Conservation (phyloP, 2,329 filamentous ascomycete genomes). For the Tetracladium maxilliforme region DNA sequence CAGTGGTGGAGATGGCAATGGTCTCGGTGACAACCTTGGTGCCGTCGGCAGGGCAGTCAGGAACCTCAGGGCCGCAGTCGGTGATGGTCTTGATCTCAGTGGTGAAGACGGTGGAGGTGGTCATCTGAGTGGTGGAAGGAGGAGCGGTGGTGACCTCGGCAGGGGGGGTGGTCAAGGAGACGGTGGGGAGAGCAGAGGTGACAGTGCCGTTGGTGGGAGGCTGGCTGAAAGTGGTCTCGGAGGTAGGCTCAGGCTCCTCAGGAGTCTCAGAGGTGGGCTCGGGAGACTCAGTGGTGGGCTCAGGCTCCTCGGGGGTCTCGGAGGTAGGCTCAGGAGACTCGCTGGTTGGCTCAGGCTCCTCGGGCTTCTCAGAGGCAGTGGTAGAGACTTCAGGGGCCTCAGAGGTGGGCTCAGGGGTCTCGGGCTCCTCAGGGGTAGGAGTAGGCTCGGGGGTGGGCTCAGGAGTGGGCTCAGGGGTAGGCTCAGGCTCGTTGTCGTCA, state of each 20-base stretch:
- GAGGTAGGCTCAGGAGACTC: conserved; percentile 1
- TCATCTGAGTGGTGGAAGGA: conserved; percentile 2
- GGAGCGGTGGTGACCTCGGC: conserved; percentile 2
- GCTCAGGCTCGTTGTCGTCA: conserved; percentile 18
- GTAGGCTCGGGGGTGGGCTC: conserved; percentile 5
- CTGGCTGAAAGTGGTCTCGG: too few species aligned
- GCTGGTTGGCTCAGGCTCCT: conserved; percentile 1
- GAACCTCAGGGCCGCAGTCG: conserved; percentile 11
- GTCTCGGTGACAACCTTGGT: conserved; percentile 10
- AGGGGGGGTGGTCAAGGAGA: too few species aligned
- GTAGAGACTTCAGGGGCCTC: conserved; percentile 3
- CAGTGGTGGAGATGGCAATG: conserved; percentile 9
- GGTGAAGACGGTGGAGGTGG: conserved; percentile 10
- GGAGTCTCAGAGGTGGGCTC: conserved; percentile 1
- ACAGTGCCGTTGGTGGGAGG: too few species aligned
- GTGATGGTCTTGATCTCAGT: conserved; percentile 12
- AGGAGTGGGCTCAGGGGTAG: conserved; percentile 9
- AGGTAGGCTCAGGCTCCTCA: neutral
- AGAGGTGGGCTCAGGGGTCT: conserved; percentile 7
- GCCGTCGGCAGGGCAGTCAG: conserved; percentile 11
- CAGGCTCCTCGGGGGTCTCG: neutral
- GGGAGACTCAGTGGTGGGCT: conserved; percentile 1
- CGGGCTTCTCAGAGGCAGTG: conserved; percentile 3
- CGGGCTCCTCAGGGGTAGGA: conserved; percentile 2
- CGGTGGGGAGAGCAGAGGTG: too few species aligned